Evolutionary conservation across 805 yeast genomes (phyloP), one percentile per base, ranked within the genome.

Genomic region (Dipodascopsis uninucleata): DNA sequence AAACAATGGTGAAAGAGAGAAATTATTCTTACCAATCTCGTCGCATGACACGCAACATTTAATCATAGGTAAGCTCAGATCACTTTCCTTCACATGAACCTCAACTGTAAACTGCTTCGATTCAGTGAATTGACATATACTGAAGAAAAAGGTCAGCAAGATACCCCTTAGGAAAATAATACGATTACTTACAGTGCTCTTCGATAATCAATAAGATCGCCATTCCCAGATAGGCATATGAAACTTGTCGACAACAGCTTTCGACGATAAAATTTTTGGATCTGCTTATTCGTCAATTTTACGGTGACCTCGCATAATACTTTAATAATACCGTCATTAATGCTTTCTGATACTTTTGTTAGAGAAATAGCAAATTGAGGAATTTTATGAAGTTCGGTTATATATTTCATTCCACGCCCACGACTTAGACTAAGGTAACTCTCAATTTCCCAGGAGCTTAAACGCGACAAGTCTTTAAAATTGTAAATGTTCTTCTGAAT

Each of bases 131-230:
- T 40, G 31, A 25, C 14, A 18, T 23, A 32, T 17, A n/a, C 52
- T 47, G 39, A 8, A 23, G 16, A 28, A 16, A 6, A 38, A 20
- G 17, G 14, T 22, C 12, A 28, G 20, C n/a, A 9, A 5, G 9
- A 12, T 33, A 14, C n/a, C 16, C 16, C 25, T 20, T 10, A 17
- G 35, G 14, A 18, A 23, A 21, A 9, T 6, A 18, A 28, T 23
- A 14, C 3, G 17, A n/a, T 9, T 0, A 29, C 32, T 21, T 28
- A 52, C 57, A 43, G 59, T 1, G 73, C 57, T 47, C 74, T 66
- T 44, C 78, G 62, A 43, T 72, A 76, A 46, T 74, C 79, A 5
- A 75, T 41, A 9, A 77, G 49, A 3, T 36, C 53, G 0, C 76
- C 77, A 5, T 56, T 52, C 3, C 58, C 48, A 26, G 58, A 58